These are phyloP conservation scores for Fusarium drepaniforme DNA, from an alignment of 2,329 filamentous ascomycete genomes.

Conservation along the genomic window DNA sequence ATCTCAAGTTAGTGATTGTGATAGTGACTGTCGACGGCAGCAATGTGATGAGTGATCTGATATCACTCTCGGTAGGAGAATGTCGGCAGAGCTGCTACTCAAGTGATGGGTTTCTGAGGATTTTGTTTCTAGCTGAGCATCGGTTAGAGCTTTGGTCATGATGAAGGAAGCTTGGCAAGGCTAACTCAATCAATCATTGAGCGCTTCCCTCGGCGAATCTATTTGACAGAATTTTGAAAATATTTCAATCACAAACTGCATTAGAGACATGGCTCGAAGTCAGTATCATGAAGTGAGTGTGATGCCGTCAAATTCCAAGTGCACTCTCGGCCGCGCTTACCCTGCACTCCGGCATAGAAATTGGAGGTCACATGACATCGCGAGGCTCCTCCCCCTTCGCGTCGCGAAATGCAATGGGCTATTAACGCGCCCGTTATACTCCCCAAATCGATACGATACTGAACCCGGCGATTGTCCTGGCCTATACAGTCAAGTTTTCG, in stretches of 20 bases:
- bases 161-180: not conserved
- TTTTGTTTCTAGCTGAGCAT: not conserved
- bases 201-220: not conserved
- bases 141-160: not conserved
- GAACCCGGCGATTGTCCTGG: not conserved
- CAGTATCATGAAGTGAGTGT: not conserved
- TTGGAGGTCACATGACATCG: slow-evolving; percentile 29
- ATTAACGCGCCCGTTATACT: slow-evolving; percentile 13
- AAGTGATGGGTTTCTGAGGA: not conserved
- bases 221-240: not conserved
- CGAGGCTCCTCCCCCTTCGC: slow-evolving; percentile 12
- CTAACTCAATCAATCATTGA: not conserved
- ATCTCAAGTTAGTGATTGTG: slow-evolving; percentile 6
- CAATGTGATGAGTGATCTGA: slow-evolving; percentile 1
- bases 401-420: slow-evolving; percentile 12
- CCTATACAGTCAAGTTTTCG: not conserved
- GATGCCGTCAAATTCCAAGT: not conserved
- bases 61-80: not conserved
- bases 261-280: not conserved
- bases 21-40: slow-evolving; percentile 21
- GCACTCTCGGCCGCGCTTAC: not conserved
- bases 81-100: not conserved
- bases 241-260: not conserved
- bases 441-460: not conserved
- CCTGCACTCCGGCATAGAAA: not conserved